Conservation (phyloP, 768 basidiomycete genomes). For the Flagelloscypha sp. region DNA sequence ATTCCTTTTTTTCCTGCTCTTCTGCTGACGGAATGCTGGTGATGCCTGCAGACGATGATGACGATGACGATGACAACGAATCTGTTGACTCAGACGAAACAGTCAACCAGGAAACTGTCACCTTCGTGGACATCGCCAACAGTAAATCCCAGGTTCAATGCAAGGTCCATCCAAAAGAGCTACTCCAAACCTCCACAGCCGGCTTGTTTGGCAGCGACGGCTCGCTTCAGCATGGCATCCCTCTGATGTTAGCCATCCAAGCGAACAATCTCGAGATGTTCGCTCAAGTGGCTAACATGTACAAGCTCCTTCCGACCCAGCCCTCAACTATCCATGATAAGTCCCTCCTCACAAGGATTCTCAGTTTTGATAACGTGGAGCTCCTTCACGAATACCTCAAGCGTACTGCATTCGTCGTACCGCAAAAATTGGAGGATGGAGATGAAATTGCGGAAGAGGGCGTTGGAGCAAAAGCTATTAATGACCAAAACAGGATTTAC, state of each 20-base stretch:
- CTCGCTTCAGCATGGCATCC: conserved; percentile 8
- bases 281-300: conserved; percentile 37
- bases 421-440: conserved; percentile 14
- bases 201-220: conserved; percentile 3
- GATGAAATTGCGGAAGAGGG: conserved; percentile 24
- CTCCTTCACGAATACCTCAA: conserved; percentile 53
- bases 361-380: conserved; percentile 33
- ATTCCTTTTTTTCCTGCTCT: background rate
- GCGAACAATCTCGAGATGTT: conserved; percentile 46
- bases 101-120: conserved; percentile 27
- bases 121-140: conserved; percentile 47
- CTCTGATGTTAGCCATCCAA: conserved; percentile 28
- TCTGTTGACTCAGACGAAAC: conserved; percentile 36
- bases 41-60: conserved; percentile 19
- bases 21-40: conserved; percentile 1
- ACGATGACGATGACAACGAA: conserved; percentile 24
- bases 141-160: conserved; percentile 36
- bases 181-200: conserved; percentile 21
- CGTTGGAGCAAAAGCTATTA: conserved; percentile 17
- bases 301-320: conserved; percentile 24
- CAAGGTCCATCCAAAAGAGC: conserved; percentile 26
- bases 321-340: conserved; percentile 16
- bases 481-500: conserved; percentile 38
- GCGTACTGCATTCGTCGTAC: conserved; percentile 32
- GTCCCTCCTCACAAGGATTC: conserved; percentile 19